Base-by-base conservation (phyloP, 2,329 filamentous ascomycete species). In the Xylariales sp. region DNA sequence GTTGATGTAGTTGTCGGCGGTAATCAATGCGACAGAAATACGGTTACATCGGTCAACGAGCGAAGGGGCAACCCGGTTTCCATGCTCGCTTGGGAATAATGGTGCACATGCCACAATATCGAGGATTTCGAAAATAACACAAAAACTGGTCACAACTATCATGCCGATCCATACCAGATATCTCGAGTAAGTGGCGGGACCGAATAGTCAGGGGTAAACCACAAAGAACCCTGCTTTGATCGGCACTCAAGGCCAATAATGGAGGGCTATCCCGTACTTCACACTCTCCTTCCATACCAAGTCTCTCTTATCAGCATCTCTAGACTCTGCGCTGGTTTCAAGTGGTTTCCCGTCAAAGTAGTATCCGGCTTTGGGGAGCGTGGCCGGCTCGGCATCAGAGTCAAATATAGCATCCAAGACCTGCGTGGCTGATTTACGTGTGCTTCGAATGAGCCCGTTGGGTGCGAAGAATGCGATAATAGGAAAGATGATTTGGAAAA, bases 131-230 rank as follows among this genome's bases (percentile, higher is more conserved):
- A 71, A 69, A 53, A 60, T 50, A 23, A 69, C 55, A 16, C 58
- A 63, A 16, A 69, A 69, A 12, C 50, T 62, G 12, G 60, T 55
- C 30, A 69, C 56, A 3, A 67, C 59, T 18, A 50, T 60, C 48
- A 72, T 56, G n/a, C 63, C 58, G 45, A 18, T 43, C 60, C 62
- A 67, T 28, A 69, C 43, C 65, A 70, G 63, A 10, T 62, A 67
- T 48, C 68, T 63, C 7, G 69, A 45, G 14, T 65, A 23, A 16
- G 36, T 60, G 6, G 70, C 57, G 7, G 36, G 23, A 36, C 54
- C 36, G 46, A 72, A 72, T 3, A 72, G 45, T 14, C 70, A 65
- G 32, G 69, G 65, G 39, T 72, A 70, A 9, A 72, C 69, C 1
- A 64, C 46, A 5, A 72, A 53, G 53, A 72, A 70, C 5, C 53